A percentile compares a stretch with the other conserved stretches of the same genome.
Conservation (phyloP, 202 grass and related monocot genomes). For the Digitaria exilis region DNA sequence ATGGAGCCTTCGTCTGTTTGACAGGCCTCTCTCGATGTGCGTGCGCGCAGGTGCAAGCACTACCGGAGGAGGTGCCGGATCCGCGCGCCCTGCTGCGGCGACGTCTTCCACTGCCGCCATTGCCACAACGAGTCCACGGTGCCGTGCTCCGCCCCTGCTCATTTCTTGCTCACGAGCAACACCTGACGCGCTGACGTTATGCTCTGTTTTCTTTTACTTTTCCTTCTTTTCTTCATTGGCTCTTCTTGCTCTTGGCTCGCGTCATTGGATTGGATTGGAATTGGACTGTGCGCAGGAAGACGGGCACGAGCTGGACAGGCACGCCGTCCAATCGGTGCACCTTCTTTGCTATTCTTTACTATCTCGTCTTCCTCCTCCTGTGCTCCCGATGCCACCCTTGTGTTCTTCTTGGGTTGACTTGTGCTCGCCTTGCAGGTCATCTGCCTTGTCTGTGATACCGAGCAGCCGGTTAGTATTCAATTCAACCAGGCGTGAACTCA, state of each 20-base stretch:
- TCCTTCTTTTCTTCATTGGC: background rate
- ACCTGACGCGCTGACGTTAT: constrained; percentile 3
- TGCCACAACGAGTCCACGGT: constrained; percentile 93
- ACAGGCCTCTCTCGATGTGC: background rate
- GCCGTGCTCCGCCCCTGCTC: background rate
- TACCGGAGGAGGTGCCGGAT: constrained; percentile 86
- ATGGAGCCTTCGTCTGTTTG: background rate
- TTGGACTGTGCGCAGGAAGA: constrained; percentile 53
- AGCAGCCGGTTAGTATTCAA: constrained; percentile 61
- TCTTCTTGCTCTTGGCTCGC: background rate
- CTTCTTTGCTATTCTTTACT: background rate
- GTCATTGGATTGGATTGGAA: background rate
- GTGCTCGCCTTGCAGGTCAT: constrained; percentile 50
- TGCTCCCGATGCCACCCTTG: background rate
- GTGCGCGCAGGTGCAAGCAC: constrained; percentile 98
- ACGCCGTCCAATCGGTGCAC: constrained; percentile 61
- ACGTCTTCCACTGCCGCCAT: constrained; percentile 88
- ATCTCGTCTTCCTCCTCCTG: too few relatives aligned
- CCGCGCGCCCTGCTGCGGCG: constrained; percentile 81
- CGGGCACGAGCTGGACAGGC: constrained; percentile 74
- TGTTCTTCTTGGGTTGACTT: background rate
- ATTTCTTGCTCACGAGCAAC: background rate
- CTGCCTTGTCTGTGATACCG: constrained; percentile 79
- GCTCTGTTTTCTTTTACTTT: background rate
- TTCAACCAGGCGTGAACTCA: background rate